phyloP scores from a whole-genome alignment of 2,329 filamentous ascomycete genomes.

The Penicillium sp. region DNA sequence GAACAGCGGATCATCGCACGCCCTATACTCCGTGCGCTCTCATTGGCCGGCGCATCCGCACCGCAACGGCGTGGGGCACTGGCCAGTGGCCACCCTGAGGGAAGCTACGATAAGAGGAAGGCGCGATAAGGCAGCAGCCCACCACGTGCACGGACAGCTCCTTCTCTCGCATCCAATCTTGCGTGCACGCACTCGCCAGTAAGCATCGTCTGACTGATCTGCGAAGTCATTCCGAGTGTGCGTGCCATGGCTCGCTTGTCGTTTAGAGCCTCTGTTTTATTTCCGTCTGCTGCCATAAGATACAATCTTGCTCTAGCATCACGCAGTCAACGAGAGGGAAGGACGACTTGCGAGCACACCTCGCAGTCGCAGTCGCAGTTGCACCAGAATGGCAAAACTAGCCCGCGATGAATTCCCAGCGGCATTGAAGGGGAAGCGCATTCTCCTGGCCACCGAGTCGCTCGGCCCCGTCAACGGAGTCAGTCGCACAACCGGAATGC shows the following conservation, averaged over 20 bases:
- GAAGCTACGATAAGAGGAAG: constrained; percentile 5
- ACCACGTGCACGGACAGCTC: constrained; percentile 13
- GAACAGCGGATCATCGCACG: constrained; percentile 13
- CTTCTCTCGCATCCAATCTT: constrained; percentile 8
- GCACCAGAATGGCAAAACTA: constrained; percentile 1
- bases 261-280: background rate
- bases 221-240: background rate
- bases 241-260: too few relatives aligned
- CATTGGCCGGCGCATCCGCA: constrained; percentile 3
- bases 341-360: background rate
- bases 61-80: constrained; percentile 1
- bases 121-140: constrained; percentile 11
- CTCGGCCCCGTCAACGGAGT: constrained; percentile 72
- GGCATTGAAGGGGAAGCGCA: constrained; percentile 55
- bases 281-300: constrained; percentile 1
- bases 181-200: constrained; percentile 3
- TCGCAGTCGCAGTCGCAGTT: background rate
- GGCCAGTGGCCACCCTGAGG: background rate
- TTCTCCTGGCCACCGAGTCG: constrained; percentile 67
- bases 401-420: constrained; percentile 34
- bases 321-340: background rate
- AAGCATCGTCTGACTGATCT: background rate
- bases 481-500: constrained; percentile 64
- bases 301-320: too few relatives aligned
- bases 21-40: background rate